Base-by-base conservation (phyloP, 306 rosid genomes). In the Pyrus betulifolia region DNA sequence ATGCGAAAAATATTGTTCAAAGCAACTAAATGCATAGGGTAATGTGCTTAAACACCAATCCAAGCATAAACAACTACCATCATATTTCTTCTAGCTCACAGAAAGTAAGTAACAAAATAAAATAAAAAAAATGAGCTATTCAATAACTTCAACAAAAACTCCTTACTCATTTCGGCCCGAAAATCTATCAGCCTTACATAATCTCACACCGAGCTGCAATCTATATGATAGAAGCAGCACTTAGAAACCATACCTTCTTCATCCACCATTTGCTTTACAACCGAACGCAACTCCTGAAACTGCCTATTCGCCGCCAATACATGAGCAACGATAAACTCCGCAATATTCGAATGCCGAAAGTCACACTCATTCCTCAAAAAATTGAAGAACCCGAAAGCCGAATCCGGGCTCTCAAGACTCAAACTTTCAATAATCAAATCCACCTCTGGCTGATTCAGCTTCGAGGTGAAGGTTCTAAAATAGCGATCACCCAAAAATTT, bases 311-410 rank as follows among this genome's bases (percentile, higher is more conserved):
- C 79, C 8, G 82, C 91, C 30, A 87, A 74, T 80, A 74, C 72
- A 76, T 87, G 88, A 25, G 82, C 70, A 65, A 83, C 76, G n/a
- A 73, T 52, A n/a, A 74, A 27, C 67, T 44, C 67, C 3, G 81
- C 82, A 76, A 63, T 63, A 54, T 74, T 52, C 1, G 88, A 84
- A 78, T 80, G 90, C 76, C 80, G 81, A 87, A 28, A 87, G 88
- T 25, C 82, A 19, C 74, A 77, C 69, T 61, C 76, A 58, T 77
- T 75, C 44, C 75, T 84, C 70, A 87, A 71, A 18, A 83, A 58
- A 23, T 80, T 67, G 81, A 84, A 87, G 75, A 87, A 87, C 22
- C 57, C 78, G 68, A 84, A 40, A n/a, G 86, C 88, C 42, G 55
- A 77, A 5, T 80, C 86, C 55, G 88, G 75, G 72, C 78, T 76